These are phyloP conservation scores for Sungouiozyma ichnusensis DNA, from an alignment of 805 yeast genomes.

Conservation along the genomic window DNA sequence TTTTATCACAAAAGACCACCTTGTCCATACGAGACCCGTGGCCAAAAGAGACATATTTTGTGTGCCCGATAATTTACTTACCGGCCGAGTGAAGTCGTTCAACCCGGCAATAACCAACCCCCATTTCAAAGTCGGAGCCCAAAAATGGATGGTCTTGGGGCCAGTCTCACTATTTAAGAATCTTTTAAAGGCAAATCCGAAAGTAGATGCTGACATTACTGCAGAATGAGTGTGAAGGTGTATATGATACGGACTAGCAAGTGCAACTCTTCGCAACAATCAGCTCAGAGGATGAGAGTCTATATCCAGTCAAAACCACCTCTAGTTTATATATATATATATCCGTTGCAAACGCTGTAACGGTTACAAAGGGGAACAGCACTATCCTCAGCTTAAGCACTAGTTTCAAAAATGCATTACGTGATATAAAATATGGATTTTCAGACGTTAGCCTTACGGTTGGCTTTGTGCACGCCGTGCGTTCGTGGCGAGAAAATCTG, in stretches of 20 bases:
- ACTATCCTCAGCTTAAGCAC: too few relatives aligned
- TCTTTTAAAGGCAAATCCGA: constrained; percentile 39
- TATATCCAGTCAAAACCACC: too few relatives aligned
- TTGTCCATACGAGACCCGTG: constrained; percentile 94
- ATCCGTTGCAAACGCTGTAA: too few relatives aligned
- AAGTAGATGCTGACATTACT: constrained; percentile 12
- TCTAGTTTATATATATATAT: too few relatives aligned
- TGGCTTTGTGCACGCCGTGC: too few relatives aligned
- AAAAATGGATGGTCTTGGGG: constrained; percentile 93
- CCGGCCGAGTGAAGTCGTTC: constrained; percentile 80
- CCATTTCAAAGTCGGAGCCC: constrained; percentile 82
- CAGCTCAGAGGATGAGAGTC: too few relatives aligned
- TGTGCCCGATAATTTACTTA: constrained; percentile 81
- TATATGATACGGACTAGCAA: not conserved
- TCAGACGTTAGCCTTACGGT: too few relatives aligned
- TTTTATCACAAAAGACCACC: constrained; percentile 91
- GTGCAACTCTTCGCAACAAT: too few relatives aligned
- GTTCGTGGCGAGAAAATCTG: too few relatives aligned
- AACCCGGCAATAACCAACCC: constrained; percentile 85
- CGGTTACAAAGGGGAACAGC: too few relatives aligned
- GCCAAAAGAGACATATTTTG: constrained; percentile 57
- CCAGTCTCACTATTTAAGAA: constrained; percentile 85
- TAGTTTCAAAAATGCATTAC: too few relatives aligned
- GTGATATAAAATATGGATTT: too few relatives aligned
- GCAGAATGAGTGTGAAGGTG: constrained; percentile 1